Conservation (phyloP, 2,329 filamentous ascomycete species). For the Epichloe typhina region DNA sequence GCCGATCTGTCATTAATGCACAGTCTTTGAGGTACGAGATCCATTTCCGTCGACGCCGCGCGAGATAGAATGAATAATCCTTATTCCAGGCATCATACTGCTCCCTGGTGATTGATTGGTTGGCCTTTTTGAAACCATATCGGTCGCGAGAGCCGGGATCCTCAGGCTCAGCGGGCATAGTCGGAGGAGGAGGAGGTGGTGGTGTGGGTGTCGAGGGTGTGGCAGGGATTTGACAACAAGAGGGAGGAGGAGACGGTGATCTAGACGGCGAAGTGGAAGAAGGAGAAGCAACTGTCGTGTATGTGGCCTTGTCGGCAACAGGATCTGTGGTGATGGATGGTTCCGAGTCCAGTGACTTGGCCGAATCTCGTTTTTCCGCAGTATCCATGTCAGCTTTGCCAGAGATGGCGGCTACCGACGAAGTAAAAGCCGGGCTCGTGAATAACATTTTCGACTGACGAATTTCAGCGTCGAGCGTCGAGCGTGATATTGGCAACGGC, state of each 20-base stretch:
- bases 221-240: background rate
- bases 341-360: conserved; percentile 31
- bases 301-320: conserved; percentile 7
- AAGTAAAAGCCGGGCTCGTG: conserved; percentile 23
- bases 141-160: conserved; percentile 52
- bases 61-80: conserved; percentile 62
- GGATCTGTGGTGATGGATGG: conserved; percentile 15
- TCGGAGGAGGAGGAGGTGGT: conserved; percentile 10
- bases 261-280: conserved; percentile 5
- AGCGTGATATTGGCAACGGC: conserved; percentile 11
- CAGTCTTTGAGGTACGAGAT: conserved; percentile 61
- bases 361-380: conserved; percentile 36
- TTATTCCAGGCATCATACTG: conserved; percentile 75
- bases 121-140: conserved; percentile 86
- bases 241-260: background rate
- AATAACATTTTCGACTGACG: conserved; percentile 28
- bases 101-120: conserved; percentile 60
- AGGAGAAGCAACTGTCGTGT: background rate
- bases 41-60: conserved; percentile 72
- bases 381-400: conserved; percentile 16
- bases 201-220: background rate
- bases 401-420: conserved; percentile 25
- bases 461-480: conserved; percentile 25
- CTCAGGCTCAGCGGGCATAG: conserved; percentile 24
- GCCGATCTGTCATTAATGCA: conserved; percentile 56